phyloP scores from a whole-genome alignment of 768 basidiomycete species.

The Tricholomella constricta region DNA sequence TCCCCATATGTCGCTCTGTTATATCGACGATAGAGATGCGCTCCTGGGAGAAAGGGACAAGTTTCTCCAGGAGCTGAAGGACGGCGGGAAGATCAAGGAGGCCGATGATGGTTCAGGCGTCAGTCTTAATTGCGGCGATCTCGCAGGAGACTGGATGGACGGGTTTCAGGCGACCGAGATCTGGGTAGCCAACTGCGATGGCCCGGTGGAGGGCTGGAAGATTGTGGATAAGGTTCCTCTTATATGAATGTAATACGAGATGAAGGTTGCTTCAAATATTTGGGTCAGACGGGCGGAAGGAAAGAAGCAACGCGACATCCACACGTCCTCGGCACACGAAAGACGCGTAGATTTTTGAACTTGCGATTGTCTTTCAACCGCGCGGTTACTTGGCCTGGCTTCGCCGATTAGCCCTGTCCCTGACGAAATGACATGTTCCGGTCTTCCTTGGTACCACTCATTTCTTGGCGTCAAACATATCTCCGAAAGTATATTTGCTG shows the following conservation, averaged over 20 bases:
- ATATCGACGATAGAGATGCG: slow-evolving; percentile 68
- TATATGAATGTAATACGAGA: not conserved
- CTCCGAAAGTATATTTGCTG: no score
- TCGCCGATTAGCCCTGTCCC: no score
- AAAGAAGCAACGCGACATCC: no score
- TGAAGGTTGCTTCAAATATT: no score
- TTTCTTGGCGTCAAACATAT: no score
- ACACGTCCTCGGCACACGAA: no score
- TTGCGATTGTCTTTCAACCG: no score
- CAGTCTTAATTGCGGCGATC: slow-evolving; percentile 33
- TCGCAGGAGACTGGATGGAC: slow-evolving; percentile 35
- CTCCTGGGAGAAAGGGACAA: slow-evolving; percentile 48
- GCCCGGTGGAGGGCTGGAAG: slow-evolving; percentile 60
- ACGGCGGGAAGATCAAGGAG: slow-evolving; percentile 32
- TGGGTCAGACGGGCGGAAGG: no score
- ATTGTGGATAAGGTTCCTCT: slow-evolving; percentile 40
- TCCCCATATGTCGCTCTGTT: slow-evolving; percentile 76
- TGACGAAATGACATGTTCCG: no score
- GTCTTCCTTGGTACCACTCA: no score
- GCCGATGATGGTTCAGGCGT: slow-evolving; percentile 17
- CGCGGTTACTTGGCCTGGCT: no score
- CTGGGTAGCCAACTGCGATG: slow-evolving; percentile 63
- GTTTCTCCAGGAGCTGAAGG: slow-evolving; percentile 45
- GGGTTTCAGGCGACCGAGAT: slow-evolving; percentile 51
- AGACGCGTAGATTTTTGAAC: no score